These are phyloP conservation scores for Margaritispora aquatica DNA, from an alignment of 495 filamentous ascomycete species.

Conservation along the genomic window DNA sequence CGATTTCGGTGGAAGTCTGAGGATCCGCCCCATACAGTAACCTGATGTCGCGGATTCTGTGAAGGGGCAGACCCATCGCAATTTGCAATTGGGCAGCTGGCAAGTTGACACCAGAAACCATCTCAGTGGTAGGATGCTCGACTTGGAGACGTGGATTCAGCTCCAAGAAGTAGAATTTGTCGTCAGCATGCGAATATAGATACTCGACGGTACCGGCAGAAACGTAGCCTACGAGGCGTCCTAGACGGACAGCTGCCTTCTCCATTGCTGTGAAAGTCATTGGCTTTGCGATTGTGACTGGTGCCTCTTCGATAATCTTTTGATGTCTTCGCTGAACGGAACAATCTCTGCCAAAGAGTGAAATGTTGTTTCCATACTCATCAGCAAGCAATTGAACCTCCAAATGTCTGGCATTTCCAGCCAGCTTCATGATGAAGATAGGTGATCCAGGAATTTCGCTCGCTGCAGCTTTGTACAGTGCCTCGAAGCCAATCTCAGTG, in stretches of 20 bases:
- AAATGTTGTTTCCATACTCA: constrained; percentile 99
- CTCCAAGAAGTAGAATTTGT: constrained; percentile 99
- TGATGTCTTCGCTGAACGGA: constrained; percentile 98
- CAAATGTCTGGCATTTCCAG: constrained; percentile 91
- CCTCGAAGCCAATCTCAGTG: constrained; percentile 72
- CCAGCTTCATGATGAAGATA: constrained; percentile 99
- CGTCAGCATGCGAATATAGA: constrained; percentile 95
- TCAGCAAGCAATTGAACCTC: constrained; percentile 97
- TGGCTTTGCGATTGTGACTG: constrained; percentile 88
- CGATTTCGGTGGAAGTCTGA: constrained; percentile 76
- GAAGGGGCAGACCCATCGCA: constrained; percentile 96
- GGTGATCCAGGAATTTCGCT: constrained; percentile 98
- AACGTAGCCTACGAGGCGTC: constrained; percentile 92
- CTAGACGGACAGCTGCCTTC: constrained; percentile 89
- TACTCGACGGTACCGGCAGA: constrained; percentile 99
- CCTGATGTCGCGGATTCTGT: constrained; percentile 92
- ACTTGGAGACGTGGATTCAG: constrained; percentile 97
- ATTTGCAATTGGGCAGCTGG: constrained; percentile 97
- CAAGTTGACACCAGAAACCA: constrained; percentile 97
- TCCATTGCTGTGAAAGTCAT: constrained; percentile 94
- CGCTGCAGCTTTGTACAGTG: constrained; percentile 88
- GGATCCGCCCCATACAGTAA: constrained; percentile 95
- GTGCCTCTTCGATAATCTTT: constrained; percentile 99
- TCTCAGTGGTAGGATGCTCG: constrained; percentile 98
- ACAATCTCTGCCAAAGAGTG: constrained; percentile 96